Base-by-base conservation (phyloP, 495 filamentous ascomycete genomes). In the Trichoderma orchidacearum region DNA sequence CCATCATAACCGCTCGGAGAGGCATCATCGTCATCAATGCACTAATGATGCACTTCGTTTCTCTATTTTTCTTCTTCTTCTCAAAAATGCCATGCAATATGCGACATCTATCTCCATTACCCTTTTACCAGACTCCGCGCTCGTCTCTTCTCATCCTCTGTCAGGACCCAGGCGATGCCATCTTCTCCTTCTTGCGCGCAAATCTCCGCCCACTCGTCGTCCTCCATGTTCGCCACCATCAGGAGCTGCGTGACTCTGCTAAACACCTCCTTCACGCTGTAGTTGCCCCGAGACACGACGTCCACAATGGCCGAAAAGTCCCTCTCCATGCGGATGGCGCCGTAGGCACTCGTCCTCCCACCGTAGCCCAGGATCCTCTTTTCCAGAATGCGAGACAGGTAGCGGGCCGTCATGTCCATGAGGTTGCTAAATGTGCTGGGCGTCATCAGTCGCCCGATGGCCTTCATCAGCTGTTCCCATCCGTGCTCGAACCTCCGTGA, bases 161-260 rank as follows among this genome's bases (percentile, higher is more conserved):
- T 77, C 41, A 81, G 59, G n/a, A 80, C 72, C 78, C 78, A 81
- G 52, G 67, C 55, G 64, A 81, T 76, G 27, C 62, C 74, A 27
- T 68, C 75, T 12, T 76, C 75, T 5, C 63, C 70, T 13, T 55
- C 31, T 30, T 62, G 66, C 1, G 56, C 68, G 30, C 55, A 60
- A 3, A 77, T 56, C 68, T 92, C 92, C 52, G 90, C 89, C 89
- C 91, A 96, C 70, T 98, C 94, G 56, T 98, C 93, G 17, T 94
- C 90, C 67, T 98, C 93, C 90, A 96, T 95, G 58, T 91, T 91
- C 64, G 95, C 87, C 4, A 95, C 80, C 70, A 96, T 78, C 51
- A 85, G 82, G 59, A 97, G 87, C 76, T 98, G 91, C 59, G 80
- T 76, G 56, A 88, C 88, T 59, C 82, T 81, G 53, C 76, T 78